These are phyloP conservation scores for Hypoxylon fragiforme DNA, from an alignment of 495 filamentous ascomycete genomes.

Conservation along the genomic window DNA sequence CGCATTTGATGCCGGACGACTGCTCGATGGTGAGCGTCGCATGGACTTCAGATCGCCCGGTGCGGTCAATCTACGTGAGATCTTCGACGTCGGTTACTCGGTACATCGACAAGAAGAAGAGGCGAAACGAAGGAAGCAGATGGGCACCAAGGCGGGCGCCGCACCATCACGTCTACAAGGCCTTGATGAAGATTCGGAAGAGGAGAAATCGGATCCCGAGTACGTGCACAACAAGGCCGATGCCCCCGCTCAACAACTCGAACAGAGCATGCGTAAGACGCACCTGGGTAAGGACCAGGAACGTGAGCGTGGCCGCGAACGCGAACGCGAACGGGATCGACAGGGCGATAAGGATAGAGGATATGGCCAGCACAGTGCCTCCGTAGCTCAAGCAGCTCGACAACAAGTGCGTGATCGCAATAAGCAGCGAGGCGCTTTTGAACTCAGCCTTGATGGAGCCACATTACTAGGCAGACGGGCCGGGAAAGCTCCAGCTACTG, in stretches of 20 bases:
- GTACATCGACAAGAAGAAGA: conserved; percentile 97
- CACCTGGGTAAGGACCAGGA: conserved; percentile 65
- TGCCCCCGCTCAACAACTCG: conserved; percentile 70
- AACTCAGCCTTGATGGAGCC: conserved; percentile 86
- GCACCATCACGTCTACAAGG: conserved; percentile 53
- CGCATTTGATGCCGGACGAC: conserved; percentile 58
- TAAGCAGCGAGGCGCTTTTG: conserved; percentile 73
- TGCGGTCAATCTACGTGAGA: conserved; percentile 91
- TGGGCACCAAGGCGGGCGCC: conserved; percentile 57
- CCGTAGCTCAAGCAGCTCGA: conserved; percentile 77
- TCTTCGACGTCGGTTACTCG: conserved; percentile 96
- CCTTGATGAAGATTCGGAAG: conserved; percentile 73
- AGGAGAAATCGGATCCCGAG: conserved; percentile 63
- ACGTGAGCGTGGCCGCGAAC: conserved; percentile 50
- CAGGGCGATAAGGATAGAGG: no score
- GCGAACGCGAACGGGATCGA: conserved; percentile 50
- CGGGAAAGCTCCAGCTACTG: conserved; percentile 48
- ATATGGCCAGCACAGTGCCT: conserved; percentile 82
- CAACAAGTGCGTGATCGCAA: conserved; percentile 65
- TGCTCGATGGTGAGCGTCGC: conserved; percentile 64
- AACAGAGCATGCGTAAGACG: conserved; percentile 81
- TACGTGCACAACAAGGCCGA: conserved; percentile 63
- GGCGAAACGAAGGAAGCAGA: conserved; percentile 82
- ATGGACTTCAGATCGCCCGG: conserved; percentile 96
- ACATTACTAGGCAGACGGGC: conserved; percentile 81